phyloP scores from a whole-genome alignment of 192 early-diverging fungal species.

The Kickxella alabastrina region DNA sequence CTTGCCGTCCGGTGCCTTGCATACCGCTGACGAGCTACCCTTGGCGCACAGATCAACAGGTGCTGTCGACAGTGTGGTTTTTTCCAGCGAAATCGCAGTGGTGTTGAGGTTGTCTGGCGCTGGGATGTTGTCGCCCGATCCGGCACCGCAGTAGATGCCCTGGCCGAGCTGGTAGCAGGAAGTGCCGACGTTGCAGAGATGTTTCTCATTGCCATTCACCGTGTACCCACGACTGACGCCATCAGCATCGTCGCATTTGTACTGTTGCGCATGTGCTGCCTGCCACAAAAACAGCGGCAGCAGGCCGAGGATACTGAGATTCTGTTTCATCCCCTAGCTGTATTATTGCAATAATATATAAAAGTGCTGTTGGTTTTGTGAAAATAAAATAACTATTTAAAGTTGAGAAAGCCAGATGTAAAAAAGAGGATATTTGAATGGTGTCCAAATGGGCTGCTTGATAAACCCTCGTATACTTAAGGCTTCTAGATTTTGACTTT shows the following conservation, averaged over 20 bases:
- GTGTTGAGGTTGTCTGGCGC: not conserved
- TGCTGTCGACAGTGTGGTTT: not conserved
- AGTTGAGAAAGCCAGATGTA: not conserved
- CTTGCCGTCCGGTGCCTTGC: conserved; percentile 7
- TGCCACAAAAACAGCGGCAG: conserved; percentile 18
- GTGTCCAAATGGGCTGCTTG: not conserved
- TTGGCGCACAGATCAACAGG: conserved; percentile 6
- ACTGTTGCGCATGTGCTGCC: conserved; percentile 11
- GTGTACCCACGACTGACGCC: conserved; percentile 14
- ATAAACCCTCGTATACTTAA: not conserved
- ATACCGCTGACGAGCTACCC: conserved; percentile 5
- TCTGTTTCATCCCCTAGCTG: conserved; percentile 12
- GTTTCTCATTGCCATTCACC: conserved; percentile 7
- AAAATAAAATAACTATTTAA: not conserved
- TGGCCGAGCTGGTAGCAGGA: conserved; percentile 22
- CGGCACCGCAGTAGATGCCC: conserved; percentile 22
- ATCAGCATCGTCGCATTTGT: conserved; percentile 17
- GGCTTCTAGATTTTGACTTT: too few relatives aligned
- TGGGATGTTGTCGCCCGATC: not conserved
- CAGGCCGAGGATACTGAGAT: conserved; percentile 17
- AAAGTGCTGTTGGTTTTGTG: too few relatives aligned
- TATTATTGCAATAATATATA: not conserved
- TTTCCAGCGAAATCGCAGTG: not conserved
- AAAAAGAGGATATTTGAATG: too few relatives aligned
- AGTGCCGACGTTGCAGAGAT: conserved; percentile 11